These are phyloP conservation scores for Camellia granthamiana DNA, from an alignment of 148 eudicot genomes.

Conservation along the genomic window DNA sequence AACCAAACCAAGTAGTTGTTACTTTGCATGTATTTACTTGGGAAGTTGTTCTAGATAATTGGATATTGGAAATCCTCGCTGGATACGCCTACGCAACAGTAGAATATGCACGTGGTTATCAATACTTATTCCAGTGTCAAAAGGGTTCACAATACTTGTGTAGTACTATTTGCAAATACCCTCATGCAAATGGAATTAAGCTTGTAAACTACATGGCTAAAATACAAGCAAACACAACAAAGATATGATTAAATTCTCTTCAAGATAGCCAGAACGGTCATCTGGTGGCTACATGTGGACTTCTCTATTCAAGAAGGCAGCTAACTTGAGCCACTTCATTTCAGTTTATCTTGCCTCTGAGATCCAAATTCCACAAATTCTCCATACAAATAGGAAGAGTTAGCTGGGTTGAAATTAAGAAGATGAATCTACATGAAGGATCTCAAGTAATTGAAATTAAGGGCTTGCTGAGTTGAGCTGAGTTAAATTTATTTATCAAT, in stretches of 20 bases:
- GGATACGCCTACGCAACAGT: constrained; percentile 61
- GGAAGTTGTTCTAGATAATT: constrained; percentile 56
- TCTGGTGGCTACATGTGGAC: not conserved
- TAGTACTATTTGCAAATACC: not conserved
- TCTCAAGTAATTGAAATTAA: not conserved
- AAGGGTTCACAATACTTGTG: not conserved
- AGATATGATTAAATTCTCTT: not conserved
- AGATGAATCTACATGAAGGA: not conserved
- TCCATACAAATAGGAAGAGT: not conserved
- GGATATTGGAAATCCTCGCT: constrained; percentile 39
- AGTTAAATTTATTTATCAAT: not conserved
- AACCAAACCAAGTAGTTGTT: constrained; percentile 97
- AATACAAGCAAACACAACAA: not conserved
- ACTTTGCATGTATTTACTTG: constrained; percentile 67
- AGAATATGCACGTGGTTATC: constrained; percentile 20
- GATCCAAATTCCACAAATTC: not conserved
- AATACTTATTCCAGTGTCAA: constrained; percentile 1
- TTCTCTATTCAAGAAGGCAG: constrained; percentile 7
- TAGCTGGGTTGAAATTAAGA: too few species aligned
- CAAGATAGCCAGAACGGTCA: not conserved
- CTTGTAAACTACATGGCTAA: not conserved
- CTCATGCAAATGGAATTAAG: not conserved
- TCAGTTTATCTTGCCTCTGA: not conserved
- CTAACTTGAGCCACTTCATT: not conserved
- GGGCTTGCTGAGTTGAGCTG: not conserved